phyloP scores from a whole-genome alignment of 2,329 filamentous ascomycete genomes.

The Trichoderma sp. region DNA sequence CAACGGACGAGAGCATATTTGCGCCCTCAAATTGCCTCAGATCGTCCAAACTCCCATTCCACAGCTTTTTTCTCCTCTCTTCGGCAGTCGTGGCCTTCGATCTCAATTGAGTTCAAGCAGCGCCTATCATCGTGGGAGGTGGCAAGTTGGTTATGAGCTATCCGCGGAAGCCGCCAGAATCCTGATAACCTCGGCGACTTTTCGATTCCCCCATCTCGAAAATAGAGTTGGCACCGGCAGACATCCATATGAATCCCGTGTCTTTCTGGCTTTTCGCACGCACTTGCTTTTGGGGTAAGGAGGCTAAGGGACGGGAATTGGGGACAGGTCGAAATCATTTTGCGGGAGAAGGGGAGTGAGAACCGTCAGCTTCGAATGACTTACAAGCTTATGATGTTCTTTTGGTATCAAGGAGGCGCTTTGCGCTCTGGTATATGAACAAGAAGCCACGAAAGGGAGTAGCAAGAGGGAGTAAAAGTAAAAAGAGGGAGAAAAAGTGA shows the following conservation, averaged over 20 bases:
- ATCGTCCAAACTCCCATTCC: background rate
- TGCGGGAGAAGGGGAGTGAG: background rate
- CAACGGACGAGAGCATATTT: background rate
- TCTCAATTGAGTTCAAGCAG: constrained; percentile 13
- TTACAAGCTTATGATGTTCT: constrained; percentile 18
- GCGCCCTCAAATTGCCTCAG: background rate
- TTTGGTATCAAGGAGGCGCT: constrained; percentile 20
- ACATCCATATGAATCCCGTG: background rate
- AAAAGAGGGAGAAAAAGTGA: constrained; percentile 22
- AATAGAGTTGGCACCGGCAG: constrained; percentile 17
- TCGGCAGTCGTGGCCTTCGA: background rate
- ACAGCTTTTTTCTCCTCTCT: background rate
- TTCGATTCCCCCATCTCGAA: background rate
- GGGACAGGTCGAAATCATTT: background rate
- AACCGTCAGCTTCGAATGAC: constrained; percentile 7
- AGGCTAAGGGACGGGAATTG: background rate
- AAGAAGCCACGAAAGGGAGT: constrained; percentile 2
- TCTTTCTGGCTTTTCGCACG: background rate
- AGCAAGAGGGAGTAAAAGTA: constrained; percentile 29
- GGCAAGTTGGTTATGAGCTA: background rate
- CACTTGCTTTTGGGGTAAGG: constrained; percentile 17
- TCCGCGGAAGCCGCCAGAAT: constrained; percentile 14
- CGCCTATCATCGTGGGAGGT: background rate
- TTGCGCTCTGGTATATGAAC: constrained; percentile 11
- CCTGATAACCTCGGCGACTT: constrained; percentile 8